Evolutionary conservation across 2,329 filamentous ascomycete genomes (phyloP).

Genomic region (Raffaelea albimanens): DNA sequence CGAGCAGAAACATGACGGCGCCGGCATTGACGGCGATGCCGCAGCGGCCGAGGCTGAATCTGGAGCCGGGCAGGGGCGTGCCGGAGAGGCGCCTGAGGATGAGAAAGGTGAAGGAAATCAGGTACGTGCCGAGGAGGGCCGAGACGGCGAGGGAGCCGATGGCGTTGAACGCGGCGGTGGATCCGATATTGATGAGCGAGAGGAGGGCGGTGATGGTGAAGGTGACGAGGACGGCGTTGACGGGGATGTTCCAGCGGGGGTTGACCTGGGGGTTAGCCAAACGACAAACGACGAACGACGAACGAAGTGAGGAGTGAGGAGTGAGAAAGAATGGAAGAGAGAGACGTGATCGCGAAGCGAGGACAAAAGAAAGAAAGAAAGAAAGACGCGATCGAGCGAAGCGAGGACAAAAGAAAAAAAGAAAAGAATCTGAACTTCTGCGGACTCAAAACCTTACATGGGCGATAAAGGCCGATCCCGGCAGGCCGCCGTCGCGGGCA

Average conservation of each 20-base stretch:
- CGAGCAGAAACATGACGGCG: constrained; percentile 32
- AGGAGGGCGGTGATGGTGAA: constrained; percentile 33
- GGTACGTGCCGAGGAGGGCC: constrained; percentile 42
- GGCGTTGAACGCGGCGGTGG: constrained; percentile 39
- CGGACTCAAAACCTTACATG: constrained; percentile 13
- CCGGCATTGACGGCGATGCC: constrained; percentile 32
- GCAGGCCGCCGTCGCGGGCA: constrained; percentile 34
- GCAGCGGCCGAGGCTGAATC: constrained; percentile 31
- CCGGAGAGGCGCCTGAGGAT: constrained; percentile 29
- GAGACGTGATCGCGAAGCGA: too few species aligned
- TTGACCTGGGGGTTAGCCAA: constrained; percentile 8
- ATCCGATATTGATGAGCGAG: constrained; percentile 41
- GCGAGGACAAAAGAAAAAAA: not conserved
- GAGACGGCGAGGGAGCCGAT: constrained; percentile 40
- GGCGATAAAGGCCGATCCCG: constrained; percentile 26
- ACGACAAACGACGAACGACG: too few species aligned
- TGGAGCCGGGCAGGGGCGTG: constrained; percentile 26
- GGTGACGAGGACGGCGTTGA: constrained; percentile 37
- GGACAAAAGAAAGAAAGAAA: not conserved
- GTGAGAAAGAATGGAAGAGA: too few species aligned
- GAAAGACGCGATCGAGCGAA: not conserved
- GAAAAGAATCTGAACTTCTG: not conserved
- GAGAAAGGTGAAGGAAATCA: constrained; percentile 36
- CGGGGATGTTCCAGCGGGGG: constrained; percentile 25
- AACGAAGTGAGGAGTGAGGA: too few species aligned